These are phyloP conservation scores for Hygrophila difformis DNA, from an alignment of 257 asterid species.

Conservation along the genomic window DNA sequence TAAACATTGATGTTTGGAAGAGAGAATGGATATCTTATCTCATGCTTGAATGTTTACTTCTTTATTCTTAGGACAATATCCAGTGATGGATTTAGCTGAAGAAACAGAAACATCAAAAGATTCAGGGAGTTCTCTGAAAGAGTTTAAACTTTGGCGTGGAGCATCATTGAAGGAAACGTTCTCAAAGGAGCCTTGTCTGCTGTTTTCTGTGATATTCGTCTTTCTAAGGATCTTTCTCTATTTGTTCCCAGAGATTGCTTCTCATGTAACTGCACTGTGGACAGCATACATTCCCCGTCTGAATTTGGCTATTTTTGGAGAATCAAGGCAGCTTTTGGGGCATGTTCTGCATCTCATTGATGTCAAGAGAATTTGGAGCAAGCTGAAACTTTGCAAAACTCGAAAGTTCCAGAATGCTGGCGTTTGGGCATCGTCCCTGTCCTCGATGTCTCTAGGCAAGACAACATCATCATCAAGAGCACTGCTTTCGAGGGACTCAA, in stretches of 20 bases:
- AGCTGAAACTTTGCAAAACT: slow-evolving; percentile 52
- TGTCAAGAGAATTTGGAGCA: slow-evolving; percentile 56
- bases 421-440: slow-evolving; percentile 84
- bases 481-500: not conserved
- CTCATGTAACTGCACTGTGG: slow-evolving; percentile 49
- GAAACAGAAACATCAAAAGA: slow-evolving; percentile 23
- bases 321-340: slow-evolving; percentile 53
- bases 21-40: too few species aligned
- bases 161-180: slow-evolving; percentile 29
- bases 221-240: slow-evolving; percentile 30
- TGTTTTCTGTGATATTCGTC: slow-evolving; percentile 38
- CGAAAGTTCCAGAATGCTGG: slow-evolving; percentile 73
- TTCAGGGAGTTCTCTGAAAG: slow-evolving; percentile 11
- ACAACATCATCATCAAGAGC: slow-evolving; percentile 39
- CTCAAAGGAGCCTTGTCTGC: slow-evolving; percentile 43
- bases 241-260: slow-evolving; percentile 35
- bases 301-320: slow-evolving; percentile 59
- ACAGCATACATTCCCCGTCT: slow-evolving; percentile 46
- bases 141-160: slow-evolving; percentile 20
- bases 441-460: slow-evolving; percentile 70
- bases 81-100: slow-evolving; percentile 28
- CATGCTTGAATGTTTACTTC: slow-evolving; percentile 7
- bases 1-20: too few species aligned
- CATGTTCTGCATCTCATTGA: slow-evolving; percentile 57
- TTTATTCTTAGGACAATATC: slow-evolving; percentile 33